Conservation (phyloP, 2,329 filamentous ascomycete genomes). For the Mycosphaerella sp. region DNA sequence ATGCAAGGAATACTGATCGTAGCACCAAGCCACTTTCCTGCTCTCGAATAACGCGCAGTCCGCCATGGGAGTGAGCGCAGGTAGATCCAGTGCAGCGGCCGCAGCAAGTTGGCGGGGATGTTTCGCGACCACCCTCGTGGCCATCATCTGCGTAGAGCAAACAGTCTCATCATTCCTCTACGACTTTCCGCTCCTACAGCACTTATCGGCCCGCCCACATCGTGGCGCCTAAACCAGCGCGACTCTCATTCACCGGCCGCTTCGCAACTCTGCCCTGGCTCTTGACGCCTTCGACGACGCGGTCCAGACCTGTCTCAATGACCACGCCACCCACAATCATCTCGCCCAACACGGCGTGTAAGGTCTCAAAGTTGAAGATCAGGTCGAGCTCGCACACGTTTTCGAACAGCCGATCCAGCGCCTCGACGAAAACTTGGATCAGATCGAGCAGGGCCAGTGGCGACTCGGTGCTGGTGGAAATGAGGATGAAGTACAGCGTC, state of each 20-base stretch:
- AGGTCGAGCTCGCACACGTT: conserved; percentile 98
- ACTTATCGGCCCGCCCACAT: conserved; percentile 35
- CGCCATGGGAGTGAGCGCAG: too few relatives aligned
- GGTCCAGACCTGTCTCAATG: conserved; percentile 82
- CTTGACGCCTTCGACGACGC: conserved; percentile 77
- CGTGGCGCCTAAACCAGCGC: conserved; percentile 29
- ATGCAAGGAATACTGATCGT: not conserved
- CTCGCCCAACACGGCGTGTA: conserved; percentile 84
- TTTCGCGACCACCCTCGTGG: too few relatives aligned
- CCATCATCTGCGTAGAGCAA: too few relatives aligned
- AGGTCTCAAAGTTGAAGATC: conserved; percentile 97
- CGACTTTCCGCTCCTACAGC: not conserved
- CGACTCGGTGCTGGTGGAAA: conserved; percentile 91
- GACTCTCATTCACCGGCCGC: conserved; percentile 66
- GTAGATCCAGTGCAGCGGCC: not conserved
- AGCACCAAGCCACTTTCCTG: too few relatives aligned
- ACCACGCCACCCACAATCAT: conserved; percentile 96
- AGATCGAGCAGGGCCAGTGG: conserved; percentile 91
- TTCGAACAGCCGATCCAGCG: conserved; percentile 89
- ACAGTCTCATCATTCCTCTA: not conserved
- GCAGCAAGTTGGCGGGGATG: not conserved
- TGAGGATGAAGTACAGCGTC: conserved; percentile 97
- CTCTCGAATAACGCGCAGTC: too few relatives aligned
- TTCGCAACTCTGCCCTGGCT: conserved; percentile 71
- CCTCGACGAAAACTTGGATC: conserved; percentile 97